Base-by-base conservation (phyloP, 257 asterid species). In the Echites panduratus region DNA sequence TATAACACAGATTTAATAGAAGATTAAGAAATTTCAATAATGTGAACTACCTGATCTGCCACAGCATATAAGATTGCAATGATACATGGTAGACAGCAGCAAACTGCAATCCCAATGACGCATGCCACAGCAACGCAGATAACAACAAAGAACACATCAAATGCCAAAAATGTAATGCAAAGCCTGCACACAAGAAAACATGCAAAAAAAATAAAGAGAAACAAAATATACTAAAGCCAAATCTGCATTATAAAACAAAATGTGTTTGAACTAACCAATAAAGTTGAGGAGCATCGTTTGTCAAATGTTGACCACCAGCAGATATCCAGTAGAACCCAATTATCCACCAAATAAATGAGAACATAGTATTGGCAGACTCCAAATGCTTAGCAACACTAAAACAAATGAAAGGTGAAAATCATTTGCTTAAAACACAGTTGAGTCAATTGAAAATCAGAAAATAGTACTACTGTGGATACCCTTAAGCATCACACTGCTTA, bases 321-420 rank as follows among this genome's bases (percentile, higher is more conserved):
- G 98, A 88, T 57, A 95, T 90, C 99, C 98, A 95, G 61, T 95
- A 95, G 84, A 95, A 95, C 68, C 99, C 98, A 65, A 95, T 77
- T 81, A 94, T 88, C 99, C 99, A 94, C 99, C 99, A 94, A 85
- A 94, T 87, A 87, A 94, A 94, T 6, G 97, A 91, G 84, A 94
- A 94, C 98, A 94, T 89, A 11, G 99, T 88, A 76, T 90, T 94
- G 68, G 96, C 97, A 26, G 97, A 89, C 83, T 94, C 96, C 84
- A 93, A 82, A 84, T 90, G 96, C 74, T 85, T 90, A 26, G 89
- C 83, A 66, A 80, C 85, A 65, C 98, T 93, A 90, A 70, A 64
- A 81, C 47, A 79, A 76, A 71, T 52, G 10, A 76, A 79, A 45
- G 66, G 65, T 68, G 68, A 72, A 3, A 38, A 62, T 68, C 49